phyloP scores from a whole-genome alignment of 371 early-diverging fungal species.

The Rhizopus arrhizus region DNA sequence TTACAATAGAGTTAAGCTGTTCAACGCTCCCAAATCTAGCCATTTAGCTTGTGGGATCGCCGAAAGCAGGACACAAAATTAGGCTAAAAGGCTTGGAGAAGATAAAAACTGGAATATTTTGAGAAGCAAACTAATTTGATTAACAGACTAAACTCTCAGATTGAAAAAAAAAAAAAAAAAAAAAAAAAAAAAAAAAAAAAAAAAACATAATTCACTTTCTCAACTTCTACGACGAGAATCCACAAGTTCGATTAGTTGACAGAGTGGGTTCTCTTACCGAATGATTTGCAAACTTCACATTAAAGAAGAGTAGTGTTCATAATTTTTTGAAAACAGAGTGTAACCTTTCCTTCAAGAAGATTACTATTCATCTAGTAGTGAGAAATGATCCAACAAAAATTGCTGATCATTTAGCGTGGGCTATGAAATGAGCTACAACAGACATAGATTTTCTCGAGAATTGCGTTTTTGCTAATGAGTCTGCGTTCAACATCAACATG shows the following conservation, averaged over 20 bases:
- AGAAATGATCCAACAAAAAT: conserved; percentile 16
- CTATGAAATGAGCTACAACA: conserved; percentile 9
- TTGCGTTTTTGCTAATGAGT: conserved; percentile 21
- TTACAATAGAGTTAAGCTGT: conserved; percentile 18
- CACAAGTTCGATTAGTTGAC: too few species aligned
- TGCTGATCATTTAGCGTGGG: conserved; percentile 16
- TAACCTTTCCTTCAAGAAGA: conserved; percentile 19
- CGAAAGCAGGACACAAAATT: conserved; percentile 21
- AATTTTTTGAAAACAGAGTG: conserved; percentile 18
- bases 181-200: background rate
- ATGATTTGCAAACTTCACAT: conserved; percentile 6
- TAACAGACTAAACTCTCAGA: conserved; percentile 16
- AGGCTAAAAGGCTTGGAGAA: conserved; percentile 22
- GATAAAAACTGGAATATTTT: conserved; percentile 17
- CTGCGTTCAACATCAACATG: conserved; percentile 27
- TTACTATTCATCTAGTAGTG: conserved; percentile 4
- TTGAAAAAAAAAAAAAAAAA: conserved; percentile 14
- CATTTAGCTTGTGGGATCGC: conserved; percentile 18
- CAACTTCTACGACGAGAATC: too few species aligned
- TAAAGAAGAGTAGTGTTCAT: conserved; percentile 9
- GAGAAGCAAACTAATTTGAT: conserved; percentile 18
- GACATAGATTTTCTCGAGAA: conserved; percentile 18
- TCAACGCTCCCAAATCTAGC: conserved; percentile 14
- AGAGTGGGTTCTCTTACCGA: background rate
- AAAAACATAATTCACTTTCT: too few species aligned